Evolutionary conservation across 1,139 yeast genomes (phyloP).

Genomic region (Pichia sp.): DNA sequence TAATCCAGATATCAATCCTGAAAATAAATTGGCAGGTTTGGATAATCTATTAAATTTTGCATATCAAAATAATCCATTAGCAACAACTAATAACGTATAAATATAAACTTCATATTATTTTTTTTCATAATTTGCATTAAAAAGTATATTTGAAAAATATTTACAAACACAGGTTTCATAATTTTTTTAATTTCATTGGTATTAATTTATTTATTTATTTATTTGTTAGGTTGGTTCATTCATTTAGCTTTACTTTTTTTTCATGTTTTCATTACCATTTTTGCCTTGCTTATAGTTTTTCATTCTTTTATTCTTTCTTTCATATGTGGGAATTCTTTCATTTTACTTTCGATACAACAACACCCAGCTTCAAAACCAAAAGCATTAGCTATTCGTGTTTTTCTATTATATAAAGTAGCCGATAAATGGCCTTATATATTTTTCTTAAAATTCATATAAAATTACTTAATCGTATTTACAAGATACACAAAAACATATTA

Average conservation of each 20-base stretch:
- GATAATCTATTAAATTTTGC: constrained; percentile 28
- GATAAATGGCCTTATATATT: too few relatives aligned
- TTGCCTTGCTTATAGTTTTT: neutral
- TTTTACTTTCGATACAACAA: neutral
- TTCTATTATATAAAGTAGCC: too few relatives aligned
- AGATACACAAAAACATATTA: neutral
- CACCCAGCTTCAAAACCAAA: too few relatives aligned
- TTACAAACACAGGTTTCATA: neutral
- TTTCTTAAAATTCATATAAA: neutral
- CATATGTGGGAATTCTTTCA: neutral
- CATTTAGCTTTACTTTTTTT: neutral
- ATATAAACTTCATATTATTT: neutral
- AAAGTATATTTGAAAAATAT: neutral
- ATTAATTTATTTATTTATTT: too few relatives aligned
- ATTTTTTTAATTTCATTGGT: neutral
- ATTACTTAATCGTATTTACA: neutral
- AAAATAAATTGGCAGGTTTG: constrained; percentile 23
- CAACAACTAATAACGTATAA: constrained; percentile 23
- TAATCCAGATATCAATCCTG: neutral
- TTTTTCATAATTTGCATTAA: neutral
- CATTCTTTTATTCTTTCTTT: neutral
- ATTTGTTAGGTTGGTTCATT: neutral
- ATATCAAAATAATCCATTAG: constrained; percentile 28
- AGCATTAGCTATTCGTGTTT: too few relatives aligned
- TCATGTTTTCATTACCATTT: neutral